These are phyloP conservation scores for Dendrocalamus sinicus DNA, from an alignment of 176 grass and related monocot species.

Conservation along the genomic window DNA sequence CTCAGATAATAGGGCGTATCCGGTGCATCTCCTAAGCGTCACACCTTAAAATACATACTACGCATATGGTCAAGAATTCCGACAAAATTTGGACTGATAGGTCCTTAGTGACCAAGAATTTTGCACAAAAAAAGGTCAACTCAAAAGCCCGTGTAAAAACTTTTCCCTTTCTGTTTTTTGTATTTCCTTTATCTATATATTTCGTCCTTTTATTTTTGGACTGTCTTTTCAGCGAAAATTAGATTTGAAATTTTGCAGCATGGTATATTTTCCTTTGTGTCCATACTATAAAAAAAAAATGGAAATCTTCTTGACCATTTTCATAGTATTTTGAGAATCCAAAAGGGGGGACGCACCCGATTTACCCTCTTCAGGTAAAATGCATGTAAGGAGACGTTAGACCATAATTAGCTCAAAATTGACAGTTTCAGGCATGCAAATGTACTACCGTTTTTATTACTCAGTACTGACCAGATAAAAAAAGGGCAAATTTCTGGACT, in stretches of 20 bases:
- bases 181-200: background rate
- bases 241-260: background rate
- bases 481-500: background rate
- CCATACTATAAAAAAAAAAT: background rate
- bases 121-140: background rate
- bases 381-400: background rate
- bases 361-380: background rate
- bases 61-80: background rate
- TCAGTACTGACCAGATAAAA: background rate
- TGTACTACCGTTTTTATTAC: slow-evolving; percentile 19
- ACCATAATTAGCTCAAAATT: background rate
- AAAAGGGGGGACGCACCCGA: background rate
- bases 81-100: background rate
- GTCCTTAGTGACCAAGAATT: too few species aligned
- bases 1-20: background rate
- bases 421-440: background rate
- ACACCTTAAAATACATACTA: background rate
- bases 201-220: background rate
- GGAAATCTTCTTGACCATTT: background rate
- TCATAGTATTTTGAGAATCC: background rate
- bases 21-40: background rate
- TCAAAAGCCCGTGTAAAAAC: background rate
- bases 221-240: background rate
- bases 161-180: background rate
- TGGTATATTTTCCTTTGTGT: too few species aligned